A percentile compares a stretch with the other conserved stretches of the same genome.
These are phyloP conservation scores for Colletotrichum gigasporum DNA, from an alignment of 2,329 filamentous ascomycete genomes.

Conservation along the genomic window DNA sequence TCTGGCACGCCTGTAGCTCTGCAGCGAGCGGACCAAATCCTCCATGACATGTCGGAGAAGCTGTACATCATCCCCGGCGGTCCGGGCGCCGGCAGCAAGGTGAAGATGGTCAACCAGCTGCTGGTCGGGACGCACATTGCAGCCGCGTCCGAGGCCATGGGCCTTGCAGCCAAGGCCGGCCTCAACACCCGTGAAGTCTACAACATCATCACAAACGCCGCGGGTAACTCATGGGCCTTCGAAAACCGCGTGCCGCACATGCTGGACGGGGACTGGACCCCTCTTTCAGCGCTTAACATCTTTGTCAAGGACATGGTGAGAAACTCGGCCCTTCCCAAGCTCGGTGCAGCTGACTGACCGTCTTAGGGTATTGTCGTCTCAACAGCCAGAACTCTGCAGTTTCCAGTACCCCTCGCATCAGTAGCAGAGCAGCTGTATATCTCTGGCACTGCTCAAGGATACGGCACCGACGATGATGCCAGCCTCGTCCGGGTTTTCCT, in stretches of 20 bases:
- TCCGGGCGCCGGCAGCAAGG: constrained; percentile 59
- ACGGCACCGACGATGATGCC: constrained; percentile 40
- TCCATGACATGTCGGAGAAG: constrained; percentile 67
- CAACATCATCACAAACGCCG: constrained; percentile 39
- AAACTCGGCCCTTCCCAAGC: background rate
- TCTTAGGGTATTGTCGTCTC: constrained; percentile 40
- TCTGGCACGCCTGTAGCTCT: constrained; percentile 61
- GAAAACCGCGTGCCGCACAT: constrained; percentile 64
- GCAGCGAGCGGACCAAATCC: constrained; percentile 59
- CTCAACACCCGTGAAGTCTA: constrained; percentile 49
- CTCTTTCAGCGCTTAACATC: constrained; percentile 45
- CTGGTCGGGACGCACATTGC: constrained; percentile 61
- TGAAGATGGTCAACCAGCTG: constrained; percentile 64
- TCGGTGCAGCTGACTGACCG: background rate
- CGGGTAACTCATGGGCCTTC: constrained; percentile 61
- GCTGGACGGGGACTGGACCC: constrained; percentile 57
- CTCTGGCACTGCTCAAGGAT: constrained; percentile 37
- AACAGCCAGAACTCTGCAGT: constrained; percentile 39
- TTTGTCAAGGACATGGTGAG: constrained; percentile 47
- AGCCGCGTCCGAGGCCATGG: constrained; percentile 61
- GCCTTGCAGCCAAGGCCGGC: constrained; percentile 57
- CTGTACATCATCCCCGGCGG: constrained; percentile 61
- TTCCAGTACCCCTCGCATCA: constrained; percentile 47
- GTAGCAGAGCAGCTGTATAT: constrained; percentile 45
- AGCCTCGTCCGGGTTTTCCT: constrained; percentile 40